phyloP scores from a whole-genome alignment of 192 early-diverging fungal genomes.

The Linnemannia schmuckeri region DNA sequence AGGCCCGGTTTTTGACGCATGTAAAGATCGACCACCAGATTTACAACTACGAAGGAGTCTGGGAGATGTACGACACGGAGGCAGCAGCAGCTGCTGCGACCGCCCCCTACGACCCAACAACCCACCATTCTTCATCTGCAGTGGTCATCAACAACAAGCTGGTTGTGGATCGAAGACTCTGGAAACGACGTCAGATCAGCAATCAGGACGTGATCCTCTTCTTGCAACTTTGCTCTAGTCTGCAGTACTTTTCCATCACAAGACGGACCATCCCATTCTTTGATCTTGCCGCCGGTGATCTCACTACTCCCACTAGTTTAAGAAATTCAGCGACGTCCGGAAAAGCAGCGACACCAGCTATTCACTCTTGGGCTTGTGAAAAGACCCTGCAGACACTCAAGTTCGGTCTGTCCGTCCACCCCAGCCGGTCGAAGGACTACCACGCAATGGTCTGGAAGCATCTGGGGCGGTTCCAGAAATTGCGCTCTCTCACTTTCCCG shows the following conservation, averaged over 20 bases:
- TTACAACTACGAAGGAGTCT: not conserved
- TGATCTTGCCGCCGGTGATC: not conserved
- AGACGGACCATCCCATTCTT: not conserved
- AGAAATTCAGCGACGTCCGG: not conserved
- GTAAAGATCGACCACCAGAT: not conserved
- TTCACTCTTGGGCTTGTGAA: not conserved
- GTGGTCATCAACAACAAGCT: not conserved
- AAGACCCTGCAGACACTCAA: not conserved
- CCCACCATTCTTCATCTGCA: not conserved
- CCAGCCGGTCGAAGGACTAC: not conserved
- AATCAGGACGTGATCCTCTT: not conserved
- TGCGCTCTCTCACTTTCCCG: not conserved
- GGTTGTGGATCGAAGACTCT: not conserved
- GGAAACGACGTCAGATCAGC: not conserved
- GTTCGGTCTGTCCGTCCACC: not conserved
- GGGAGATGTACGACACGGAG: not conserved
- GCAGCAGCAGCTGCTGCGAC: not conserved
- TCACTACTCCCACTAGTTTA: no score
- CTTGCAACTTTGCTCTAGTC: not conserved
- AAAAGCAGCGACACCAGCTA: not conserved
- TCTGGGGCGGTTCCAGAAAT: not conserved
- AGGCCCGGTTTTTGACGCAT: not conserved
- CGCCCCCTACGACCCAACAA: not conserved
- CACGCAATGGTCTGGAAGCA: not conserved
- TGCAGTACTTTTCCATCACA: not conserved